phyloP scores from a whole-genome alignment of 495 filamentous ascomycete species.

The Neurospora hispaniola region DNA sequence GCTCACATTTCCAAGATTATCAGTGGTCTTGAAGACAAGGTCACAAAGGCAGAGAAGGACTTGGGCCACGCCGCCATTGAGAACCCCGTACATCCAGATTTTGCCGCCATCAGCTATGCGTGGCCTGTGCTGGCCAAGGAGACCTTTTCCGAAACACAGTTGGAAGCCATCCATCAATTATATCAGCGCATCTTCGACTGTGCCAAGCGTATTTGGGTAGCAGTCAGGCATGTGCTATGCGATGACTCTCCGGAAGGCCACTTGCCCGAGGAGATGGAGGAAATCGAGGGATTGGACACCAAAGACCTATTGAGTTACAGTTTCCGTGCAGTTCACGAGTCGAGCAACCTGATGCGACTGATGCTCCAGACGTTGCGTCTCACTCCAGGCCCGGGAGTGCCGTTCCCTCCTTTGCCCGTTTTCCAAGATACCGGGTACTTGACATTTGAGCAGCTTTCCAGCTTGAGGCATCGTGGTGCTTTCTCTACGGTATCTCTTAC shows the following conservation, averaged over 20 bases:
- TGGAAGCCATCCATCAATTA: conserved; percentile 29
- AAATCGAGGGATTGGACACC: conserved; percentile 55
- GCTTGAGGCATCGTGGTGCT: conserved; percentile 80
- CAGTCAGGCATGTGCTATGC: conserved; percentile 68
- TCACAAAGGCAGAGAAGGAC: conserved; percentile 44
- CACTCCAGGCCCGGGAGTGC: conserved; percentile 17
- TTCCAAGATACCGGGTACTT: conserved; percentile 52
- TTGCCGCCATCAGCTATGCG: conserved; percentile 47
- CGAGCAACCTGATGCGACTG: conserved; percentile 53
- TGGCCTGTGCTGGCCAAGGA: conserved; percentile 31
- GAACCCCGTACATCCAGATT: conserved; percentile 59
- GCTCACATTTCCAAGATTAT: conserved; percentile 37
- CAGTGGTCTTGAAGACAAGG: conserved; percentile 43
- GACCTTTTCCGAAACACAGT: conserved; percentile 19
- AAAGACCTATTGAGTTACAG: conserved; percentile 88
- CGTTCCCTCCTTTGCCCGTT: conserved; percentile 29
- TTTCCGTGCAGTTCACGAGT: conserved; percentile 85
- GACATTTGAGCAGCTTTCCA: conserved; percentile 70
- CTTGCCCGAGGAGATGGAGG: conserved; percentile 60
- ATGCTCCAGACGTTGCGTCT: conserved; percentile 37
- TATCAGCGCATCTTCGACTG: conserved; percentile 46
- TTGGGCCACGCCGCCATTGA: conserved; percentile 50
- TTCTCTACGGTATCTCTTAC: conserved; percentile 89
- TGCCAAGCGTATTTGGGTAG: conserved; percentile 59
- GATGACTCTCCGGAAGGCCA: conserved; percentile 88